phyloP scores from a whole-genome alignment of 768 basidiomycete species.

The Pisolithus orientalis region DNA sequence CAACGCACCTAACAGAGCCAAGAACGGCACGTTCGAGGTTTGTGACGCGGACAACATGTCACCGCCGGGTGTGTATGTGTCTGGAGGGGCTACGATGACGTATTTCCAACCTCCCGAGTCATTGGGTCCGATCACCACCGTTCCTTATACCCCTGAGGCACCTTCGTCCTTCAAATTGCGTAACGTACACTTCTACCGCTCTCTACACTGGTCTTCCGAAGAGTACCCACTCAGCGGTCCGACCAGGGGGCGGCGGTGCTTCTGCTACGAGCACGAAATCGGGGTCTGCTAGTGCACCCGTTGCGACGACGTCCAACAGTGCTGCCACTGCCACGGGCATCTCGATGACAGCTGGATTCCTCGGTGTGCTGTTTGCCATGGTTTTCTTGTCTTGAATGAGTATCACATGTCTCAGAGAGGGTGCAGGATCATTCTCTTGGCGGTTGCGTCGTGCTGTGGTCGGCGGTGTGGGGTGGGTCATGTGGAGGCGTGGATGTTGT shows the following conservation, averaged over 20 bases:
- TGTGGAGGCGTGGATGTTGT: too few relatives aligned
- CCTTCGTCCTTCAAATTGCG: constrained; percentile 42
- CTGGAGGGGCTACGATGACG: constrained; percentile 35
- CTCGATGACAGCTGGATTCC: constrained; percentile 26
- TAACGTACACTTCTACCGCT: constrained; percentile 28
- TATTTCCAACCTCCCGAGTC: constrained; percentile 45
- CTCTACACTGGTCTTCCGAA: constrained; percentile 28
- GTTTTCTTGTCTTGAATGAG: constrained; percentile 27
- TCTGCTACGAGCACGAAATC: constrained; percentile 10
- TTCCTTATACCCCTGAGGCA: constrained; percentile 38
- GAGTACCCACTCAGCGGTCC: constrained; percentile 2
- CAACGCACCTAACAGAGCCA: constrained; percentile 64
- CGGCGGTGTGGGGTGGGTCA: not conserved
- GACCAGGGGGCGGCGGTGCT: not conserved
- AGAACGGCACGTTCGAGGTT: constrained; percentile 52
- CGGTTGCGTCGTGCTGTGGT: not conserved
- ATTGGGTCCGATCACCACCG: constrained; percentile 34
- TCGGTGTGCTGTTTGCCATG: constrained; percentile 29
- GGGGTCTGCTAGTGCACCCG: constrained; percentile 11
- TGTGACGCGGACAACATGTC: constrained; percentile 65
- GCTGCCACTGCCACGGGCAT: constrained; percentile 15
- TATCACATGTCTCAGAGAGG: not conserved
- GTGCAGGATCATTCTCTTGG: not conserved
- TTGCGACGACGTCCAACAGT: constrained; percentile 10
- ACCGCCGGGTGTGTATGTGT: constrained; percentile 46